These are phyloP conservation scores for Grosmannia clavigera DNA, from an alignment of 2,329 filamentous ascomycete species.

Conservation along the genomic window DNA sequence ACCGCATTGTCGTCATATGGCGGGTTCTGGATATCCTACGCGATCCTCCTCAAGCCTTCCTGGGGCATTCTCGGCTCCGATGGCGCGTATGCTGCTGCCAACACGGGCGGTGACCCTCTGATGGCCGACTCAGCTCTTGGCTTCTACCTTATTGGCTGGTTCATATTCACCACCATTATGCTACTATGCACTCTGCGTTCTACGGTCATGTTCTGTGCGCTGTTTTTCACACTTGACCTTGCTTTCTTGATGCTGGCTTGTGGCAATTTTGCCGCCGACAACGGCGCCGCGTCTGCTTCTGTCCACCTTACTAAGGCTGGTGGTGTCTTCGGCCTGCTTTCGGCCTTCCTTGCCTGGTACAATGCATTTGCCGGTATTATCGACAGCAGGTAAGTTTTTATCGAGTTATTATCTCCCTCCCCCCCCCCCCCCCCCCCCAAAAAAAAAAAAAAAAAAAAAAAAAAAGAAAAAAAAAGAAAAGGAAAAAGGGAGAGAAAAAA, in stretches of 20 bases:
- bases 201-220: constrained; percentile 62
- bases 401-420: too few relatives aligned
- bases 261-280: constrained; percentile 44
- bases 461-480: too few relatives aligned
- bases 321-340: constrained; percentile 67
- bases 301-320: constrained; percentile 52
- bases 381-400: constrained; percentile 47
- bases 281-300: constrained; percentile 33
- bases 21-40: constrained; percentile 72
- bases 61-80: constrained; percentile 44
- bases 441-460: too few relatives aligned
- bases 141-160: constrained; percentile 69
- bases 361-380: constrained; percentile 74
- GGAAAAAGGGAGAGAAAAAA: too few relatives aligned
- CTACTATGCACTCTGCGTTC: constrained; percentile 64
- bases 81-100: constrained; percentile 28
- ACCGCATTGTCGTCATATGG: constrained; percentile 72
- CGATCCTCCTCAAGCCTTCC: constrained; percentile 55
- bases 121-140: constrained; percentile 51
- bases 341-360: constrained; percentile 78
- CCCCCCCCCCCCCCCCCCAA: too few relatives aligned
- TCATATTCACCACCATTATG: constrained; percentile 70
- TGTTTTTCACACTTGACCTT: constrained; percentile 67
- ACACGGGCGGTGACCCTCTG: constrained; percentile 21
- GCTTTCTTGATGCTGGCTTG: constrained; percentile 62